Percentiles rank a stretch among this genome's conserved stretches.
These are phyloP conservation scores for Serendipita sp. DNA, from an alignment of 768 basidiomycete genomes.

Conservation along the genomic window DNA sequence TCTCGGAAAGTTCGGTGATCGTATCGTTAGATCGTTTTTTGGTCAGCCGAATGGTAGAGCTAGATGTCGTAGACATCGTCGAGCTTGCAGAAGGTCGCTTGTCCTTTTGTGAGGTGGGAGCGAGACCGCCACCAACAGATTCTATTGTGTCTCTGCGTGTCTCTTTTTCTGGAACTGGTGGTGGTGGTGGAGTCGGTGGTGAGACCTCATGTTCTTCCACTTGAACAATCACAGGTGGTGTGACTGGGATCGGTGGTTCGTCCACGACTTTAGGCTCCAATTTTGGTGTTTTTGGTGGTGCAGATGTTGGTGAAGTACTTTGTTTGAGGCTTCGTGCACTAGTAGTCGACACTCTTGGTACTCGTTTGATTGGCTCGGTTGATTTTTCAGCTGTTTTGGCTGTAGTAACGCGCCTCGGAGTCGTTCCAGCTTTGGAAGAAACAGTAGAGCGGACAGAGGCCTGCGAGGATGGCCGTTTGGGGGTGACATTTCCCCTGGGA, in stretches of 20 bases:
- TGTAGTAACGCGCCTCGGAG: slow-evolving; percentile 10
- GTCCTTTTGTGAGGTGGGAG: slow-evolving; percentile 1
- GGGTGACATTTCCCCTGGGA: slow-evolving; percentile 8
- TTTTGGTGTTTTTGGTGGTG: slow-evolving; percentile 6
- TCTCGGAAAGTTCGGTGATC: slow-evolving; percentile 20
- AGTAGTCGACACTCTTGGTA: neutral
- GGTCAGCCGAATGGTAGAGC: slow-evolving; percentile 15
- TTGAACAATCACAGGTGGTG: slow-evolving; percentile 6
- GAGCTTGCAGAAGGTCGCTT: neutral
- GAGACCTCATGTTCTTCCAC: neutral
- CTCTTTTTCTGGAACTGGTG: slow-evolving; percentile 25
- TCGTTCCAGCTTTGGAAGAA: slow-evolving; percentile 13
- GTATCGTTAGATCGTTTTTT: slow-evolving; percentile 26
- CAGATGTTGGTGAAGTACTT: slow-evolving; percentile 9
- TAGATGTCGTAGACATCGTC: neutral
- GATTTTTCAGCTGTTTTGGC: slow-evolving; percentile 12
- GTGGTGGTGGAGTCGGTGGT: slow-evolving; percentile 8
- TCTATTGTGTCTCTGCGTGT: slow-evolving; percentile 27
- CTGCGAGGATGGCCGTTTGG: slow-evolving; percentile 16
- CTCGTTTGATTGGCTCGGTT: slow-evolving; percentile 8
- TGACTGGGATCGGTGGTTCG: neutral
- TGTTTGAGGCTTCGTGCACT: slow-evolving; percentile 6
- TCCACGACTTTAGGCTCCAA: neutral
- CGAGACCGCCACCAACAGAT: neutral
- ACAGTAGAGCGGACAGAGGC: slow-evolving; percentile 19